phyloP scores from a whole-genome alignment of 2,329 filamentous ascomycete genomes.

The Piedraia hortae region DNA sequence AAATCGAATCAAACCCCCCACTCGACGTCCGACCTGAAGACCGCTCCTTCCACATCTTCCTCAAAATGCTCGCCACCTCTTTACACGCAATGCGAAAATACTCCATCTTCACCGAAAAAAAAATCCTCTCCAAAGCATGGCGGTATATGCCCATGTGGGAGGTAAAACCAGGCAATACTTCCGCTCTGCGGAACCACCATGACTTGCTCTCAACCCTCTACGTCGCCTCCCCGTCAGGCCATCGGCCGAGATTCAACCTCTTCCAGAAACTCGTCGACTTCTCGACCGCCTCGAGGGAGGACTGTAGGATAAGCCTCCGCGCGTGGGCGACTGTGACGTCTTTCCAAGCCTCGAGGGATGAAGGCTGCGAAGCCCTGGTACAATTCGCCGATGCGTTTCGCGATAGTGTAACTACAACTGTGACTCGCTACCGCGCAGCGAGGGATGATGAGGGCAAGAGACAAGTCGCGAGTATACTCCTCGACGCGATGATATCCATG shows the following conservation, averaged over 20 bases:
- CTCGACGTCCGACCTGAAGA: constrained; percentile 22
- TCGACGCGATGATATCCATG: constrained; percentile 24
- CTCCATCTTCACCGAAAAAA: constrained; percentile 22
- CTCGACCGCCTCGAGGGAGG: constrained; percentile 28
- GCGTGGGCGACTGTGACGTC: constrained; percentile 28
- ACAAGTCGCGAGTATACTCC: constrained; percentile 27
- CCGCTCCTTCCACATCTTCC: constrained; percentile 28
- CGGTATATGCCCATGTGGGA: constrained; percentile 31
- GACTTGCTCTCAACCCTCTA: constrained; percentile 33
- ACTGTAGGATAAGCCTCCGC: constrained; percentile 28
- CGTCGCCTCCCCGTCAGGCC: constrained; percentile 25
- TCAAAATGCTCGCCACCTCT: constrained; percentile 27
- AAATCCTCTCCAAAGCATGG: constrained; percentile 27
- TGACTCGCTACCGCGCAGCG: constrained; percentile 27
- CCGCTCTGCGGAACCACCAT: constrained; percentile 32
- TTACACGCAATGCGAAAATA: constrained; percentile 19
- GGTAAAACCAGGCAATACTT: constrained; percentile 24
- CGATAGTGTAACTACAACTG: constrained; percentile 24
- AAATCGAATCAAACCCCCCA: constrained; percentile 17
- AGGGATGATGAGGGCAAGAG: constrained; percentile 31
- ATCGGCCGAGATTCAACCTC: constrained; percentile 24
- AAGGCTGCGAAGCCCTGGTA: constrained; percentile 18
- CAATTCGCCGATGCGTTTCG: constrained; percentile 27
- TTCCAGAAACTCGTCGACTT: constrained; percentile 29
- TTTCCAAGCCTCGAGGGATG: constrained; percentile 28